These are phyloP conservation scores for Grigorovia yakushimaensis DNA, from an alignment of 805 yeast species.

Conservation along the genomic window DNA sequence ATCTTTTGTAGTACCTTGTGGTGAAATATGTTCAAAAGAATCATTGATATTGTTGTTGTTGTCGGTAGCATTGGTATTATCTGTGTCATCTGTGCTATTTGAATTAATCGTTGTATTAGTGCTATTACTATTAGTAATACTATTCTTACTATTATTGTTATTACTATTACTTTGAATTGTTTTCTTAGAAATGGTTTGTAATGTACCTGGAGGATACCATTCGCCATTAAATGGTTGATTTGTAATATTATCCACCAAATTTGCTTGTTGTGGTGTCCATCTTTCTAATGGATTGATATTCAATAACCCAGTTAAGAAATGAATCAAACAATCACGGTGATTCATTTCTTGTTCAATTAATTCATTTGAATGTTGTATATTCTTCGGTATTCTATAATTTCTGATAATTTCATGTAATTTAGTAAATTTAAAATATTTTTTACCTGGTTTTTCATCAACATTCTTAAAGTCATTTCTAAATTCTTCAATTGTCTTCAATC, in stretches of 20 bases:
- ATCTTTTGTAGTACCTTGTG: conserved; percentile 3
- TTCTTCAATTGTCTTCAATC: conserved; percentile 41
- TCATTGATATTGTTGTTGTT: background rate
- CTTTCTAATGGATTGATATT: conserved; percentile 87
- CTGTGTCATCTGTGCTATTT: background rate
- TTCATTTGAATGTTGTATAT: conserved; percentile 31
- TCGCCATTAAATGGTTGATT: conserved; percentile 43
- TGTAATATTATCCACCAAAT: conserved; percentile 81
- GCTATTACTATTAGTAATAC: background rate
- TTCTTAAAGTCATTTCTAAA: conserved; percentile 29
- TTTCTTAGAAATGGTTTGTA: conserved; percentile 1
- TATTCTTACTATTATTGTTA: background rate
- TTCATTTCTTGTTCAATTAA: conserved; percentile 59
- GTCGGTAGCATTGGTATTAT: background rate
- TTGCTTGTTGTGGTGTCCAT: conserved; percentile 95
- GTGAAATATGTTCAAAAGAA: background rate
- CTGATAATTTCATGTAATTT: conserved; percentile 62
- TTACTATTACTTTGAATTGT: background rate
- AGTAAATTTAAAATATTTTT: conserved; percentile 65
- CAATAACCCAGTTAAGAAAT: conserved; percentile 68
- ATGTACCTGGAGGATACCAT: conserved; percentile 43
- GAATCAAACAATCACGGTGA: conserved; percentile 62
- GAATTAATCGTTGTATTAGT: background rate
- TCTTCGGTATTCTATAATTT: conserved; percentile 62
- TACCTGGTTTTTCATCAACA: conserved; percentile 61